A percentile compares a stretch with the other conserved stretches of the same genome.
Conservation (phyloP, 2,329 filamentous ascomycete species). For the Uncinocarpus reesii region DNA sequence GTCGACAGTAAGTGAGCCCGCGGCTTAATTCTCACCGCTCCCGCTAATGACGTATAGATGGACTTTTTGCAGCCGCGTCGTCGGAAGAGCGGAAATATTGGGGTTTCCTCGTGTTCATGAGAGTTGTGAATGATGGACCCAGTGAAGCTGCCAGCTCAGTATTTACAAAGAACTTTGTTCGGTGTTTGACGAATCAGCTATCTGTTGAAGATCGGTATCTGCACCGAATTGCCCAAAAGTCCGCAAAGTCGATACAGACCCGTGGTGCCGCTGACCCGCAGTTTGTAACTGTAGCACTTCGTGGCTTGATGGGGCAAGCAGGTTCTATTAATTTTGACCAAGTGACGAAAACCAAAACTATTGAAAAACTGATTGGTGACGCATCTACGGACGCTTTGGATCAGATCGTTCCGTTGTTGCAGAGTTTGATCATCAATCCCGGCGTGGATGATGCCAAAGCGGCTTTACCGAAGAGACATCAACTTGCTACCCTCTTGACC, state of each 20-base stretch:
- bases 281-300: constrained; percentile 51
- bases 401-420: constrained; percentile 46
- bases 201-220: constrained; percentile 67
- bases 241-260: constrained; percentile 59
- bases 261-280: constrained; percentile 53
- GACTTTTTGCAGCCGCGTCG: constrained; percentile 68
- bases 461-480: constrained; percentile 39
- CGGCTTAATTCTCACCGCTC: constrained; percentile 5
- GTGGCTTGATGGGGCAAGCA: constrained; percentile 57
- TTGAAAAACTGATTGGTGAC: constrained; percentile 61
- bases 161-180: constrained; percentile 75
- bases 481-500: constrained; percentile 45
- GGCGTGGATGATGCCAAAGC: constrained; percentile 37
- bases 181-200: constrained; percentile 72
- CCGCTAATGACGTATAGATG: constrained; percentile 46
- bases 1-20: constrained; percentile 61
- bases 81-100: constrained; percentile 85
- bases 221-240: constrained; percentile 65
- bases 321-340: constrained; percentile 75
- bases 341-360: constrained; percentile 71
- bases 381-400: constrained; percentile 43
- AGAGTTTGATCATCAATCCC: constrained; percentile 38
- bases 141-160: constrained; percentile 46
- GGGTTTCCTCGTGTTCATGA: constrained; percentile 78
- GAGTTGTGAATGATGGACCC: constrained; percentile 51